Base-by-base conservation (phyloP, 495 filamentous ascomycete genomes). In the Rusavskia elegans region DNA sequence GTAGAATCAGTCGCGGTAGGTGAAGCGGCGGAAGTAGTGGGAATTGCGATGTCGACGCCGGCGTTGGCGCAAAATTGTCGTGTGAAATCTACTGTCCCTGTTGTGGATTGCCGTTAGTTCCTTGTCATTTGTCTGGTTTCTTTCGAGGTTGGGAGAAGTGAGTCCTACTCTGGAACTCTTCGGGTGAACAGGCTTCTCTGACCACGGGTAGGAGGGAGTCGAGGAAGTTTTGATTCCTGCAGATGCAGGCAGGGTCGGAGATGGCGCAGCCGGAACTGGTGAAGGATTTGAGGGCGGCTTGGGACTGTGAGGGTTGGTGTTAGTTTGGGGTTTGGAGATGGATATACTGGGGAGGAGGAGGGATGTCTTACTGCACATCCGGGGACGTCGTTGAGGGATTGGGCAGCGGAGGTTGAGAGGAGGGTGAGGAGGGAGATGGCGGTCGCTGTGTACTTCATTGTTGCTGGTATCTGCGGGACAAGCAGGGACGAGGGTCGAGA, bases 241-340 rank as follows among this genome's bases (percentile, higher is more conserved):
- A 56, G 42, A 52, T 48, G 50, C 54, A 56, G 30, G 40, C 50
- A 21, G 52, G 13, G 4, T 56, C 50, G 19, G 30, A 48, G 54
- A 52, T 40, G n/a, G 48, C 13, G 50, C 54, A 56, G 44, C 50
- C 50, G 21, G 50, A 53, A 4, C 41, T 48, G 32, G 30, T 56
- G 40, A 56, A 36, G 30, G 49, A 48, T 3, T 29, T 41, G 21
- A 53, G 13, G 10, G 54, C 54, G 16, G 54, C 38, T 20, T 29
- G 17, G 45, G 40, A 40, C 54, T 56, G 45, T 13, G 3, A 21
- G 16, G 30, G 5, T 29, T 6, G n/a, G 23, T 40, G 36, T 53
- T 41, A 48, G 41, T 7, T 7, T 3, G n/a, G n/a, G n/a, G n/a
- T 7, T 39, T 56, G 41, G 20, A 41, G 14, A 11, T 21, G 20